Percentiles rank a stretch among this genome's conserved stretches.
Evolutionary conservation across 495 filamentous ascomycete species (phyloP).

Genomic region (Delitschia confertaspora): DNA sequence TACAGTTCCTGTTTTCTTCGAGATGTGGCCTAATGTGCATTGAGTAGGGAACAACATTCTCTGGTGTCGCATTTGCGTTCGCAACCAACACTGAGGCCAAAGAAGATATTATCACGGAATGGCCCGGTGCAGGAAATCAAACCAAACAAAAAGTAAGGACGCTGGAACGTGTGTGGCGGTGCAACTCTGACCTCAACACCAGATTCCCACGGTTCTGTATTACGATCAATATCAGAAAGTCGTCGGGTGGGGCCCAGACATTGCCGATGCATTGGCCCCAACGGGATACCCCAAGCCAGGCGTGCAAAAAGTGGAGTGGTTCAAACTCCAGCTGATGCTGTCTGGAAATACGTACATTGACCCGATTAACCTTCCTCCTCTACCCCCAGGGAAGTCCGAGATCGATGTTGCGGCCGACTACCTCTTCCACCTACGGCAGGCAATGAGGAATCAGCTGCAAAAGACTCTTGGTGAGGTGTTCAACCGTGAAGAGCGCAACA

Average conservation of each 20-base stretch:
- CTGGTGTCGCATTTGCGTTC: slow-evolving; percentile 65
- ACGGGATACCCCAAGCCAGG: slow-evolving; percentile 68
- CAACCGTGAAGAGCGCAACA: slow-evolving; percentile 66
- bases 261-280: slow-evolving; percentile 63
- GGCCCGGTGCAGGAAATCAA: slow-evolving; percentile 66
- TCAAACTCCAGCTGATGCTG: slow-evolving; percentile 70
- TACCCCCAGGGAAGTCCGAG: slow-evolving; percentile 67
- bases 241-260: slow-evolving; percentile 68
- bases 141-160: slow-evolving; percentile 61
- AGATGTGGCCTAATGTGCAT: neutral
- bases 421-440: slow-evolving; percentile 65
- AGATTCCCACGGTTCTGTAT: slow-evolving; percentile 69
- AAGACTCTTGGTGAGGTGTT: slow-evolving; percentile 73
- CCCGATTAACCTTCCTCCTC: slow-evolving; percentile 66
- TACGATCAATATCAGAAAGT: slow-evolving; percentile 72
- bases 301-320: slow-evolving; percentile 72
- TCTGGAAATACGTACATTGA: slow-evolving; percentile 73
- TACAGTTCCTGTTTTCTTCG: neutral
- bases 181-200: slow-evolving; percentile 5
- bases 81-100: slow-evolving; percentile 70
- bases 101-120: slow-evolving; percentile 71
- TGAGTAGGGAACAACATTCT: slow-evolving; percentile 61
- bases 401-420: slow-evolving; percentile 72
- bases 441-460: slow-evolving; percentile 62
- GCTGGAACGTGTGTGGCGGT: neutral